Evolutionary conservation across 371 early-diverging fungal species (phyloP).

Genomic region (Apophysomyces trapeziformis): DNA sequence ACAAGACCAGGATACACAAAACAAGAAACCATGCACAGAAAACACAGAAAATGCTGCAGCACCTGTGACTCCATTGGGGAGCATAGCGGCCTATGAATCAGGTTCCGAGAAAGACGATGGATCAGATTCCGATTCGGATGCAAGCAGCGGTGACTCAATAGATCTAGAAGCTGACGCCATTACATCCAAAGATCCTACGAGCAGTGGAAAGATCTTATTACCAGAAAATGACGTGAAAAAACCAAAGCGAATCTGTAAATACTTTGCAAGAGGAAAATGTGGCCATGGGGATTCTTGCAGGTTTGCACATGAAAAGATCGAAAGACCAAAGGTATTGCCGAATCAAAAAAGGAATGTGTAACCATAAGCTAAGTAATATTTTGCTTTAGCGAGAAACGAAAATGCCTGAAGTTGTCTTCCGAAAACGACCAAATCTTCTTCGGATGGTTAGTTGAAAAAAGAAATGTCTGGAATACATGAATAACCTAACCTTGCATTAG

Average conservation of each 20-base stretch:
- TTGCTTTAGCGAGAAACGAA: conserved; percentile 28
- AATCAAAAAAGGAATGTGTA: not conserved
- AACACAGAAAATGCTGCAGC: conserved; percentile 15
- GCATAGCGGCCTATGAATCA: conserved; percentile 37
- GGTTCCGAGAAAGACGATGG: conserved; percentile 18
- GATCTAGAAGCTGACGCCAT: conserved; percentile 57
- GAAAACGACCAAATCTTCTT: conserved; percentile 45
- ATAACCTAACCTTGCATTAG: conserved; percentile 17
- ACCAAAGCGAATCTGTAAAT: conserved; percentile 43
- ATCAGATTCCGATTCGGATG: conserved; percentile 9
- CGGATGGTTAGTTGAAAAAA: conserved; percentile 39
- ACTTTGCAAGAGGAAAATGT: conserved; percentile 53
- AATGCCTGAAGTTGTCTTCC: conserved; percentile 23
- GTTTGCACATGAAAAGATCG: conserved; percentile 53
- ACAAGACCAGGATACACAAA: not conserved
- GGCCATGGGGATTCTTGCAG: conserved; percentile 49
- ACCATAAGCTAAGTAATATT: not conserved
- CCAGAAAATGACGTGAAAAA: conserved; percentile 28
- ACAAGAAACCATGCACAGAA: conserved; percentile 3
- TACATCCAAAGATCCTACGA: conserved; percentile 58
- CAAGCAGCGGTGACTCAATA: conserved; percentile 38
- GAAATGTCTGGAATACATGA: not conserved
- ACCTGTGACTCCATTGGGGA: conserved; percentile 18
- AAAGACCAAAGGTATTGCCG: conserved; percentile 6
- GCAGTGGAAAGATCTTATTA: conserved; percentile 45